These are phyloP conservation scores for Lignosus rhinocerotis DNA, from an alignment of 1,284 basidiomycete genomes.

Conservation along the genomic window DNA sequence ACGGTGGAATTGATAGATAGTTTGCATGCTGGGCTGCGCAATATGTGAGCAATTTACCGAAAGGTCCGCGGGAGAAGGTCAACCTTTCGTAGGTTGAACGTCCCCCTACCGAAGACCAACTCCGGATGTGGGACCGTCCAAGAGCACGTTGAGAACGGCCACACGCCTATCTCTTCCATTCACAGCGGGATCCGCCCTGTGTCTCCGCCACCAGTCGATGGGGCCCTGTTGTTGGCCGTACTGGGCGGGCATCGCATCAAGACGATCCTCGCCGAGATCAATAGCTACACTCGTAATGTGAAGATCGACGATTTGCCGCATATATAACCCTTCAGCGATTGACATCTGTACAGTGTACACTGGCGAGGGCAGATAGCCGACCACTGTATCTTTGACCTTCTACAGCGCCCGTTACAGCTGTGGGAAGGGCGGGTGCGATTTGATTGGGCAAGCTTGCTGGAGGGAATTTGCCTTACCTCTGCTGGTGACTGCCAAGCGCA, in stretches of 20 bases:
- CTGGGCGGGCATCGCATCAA: not conserved
- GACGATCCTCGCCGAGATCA: not conserved
- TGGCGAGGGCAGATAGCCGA: slow-evolving; percentile 11
- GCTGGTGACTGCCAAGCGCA: slow-evolving; percentile 10
- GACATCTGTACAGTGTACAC: slow-evolving; percentile 2
- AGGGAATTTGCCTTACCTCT: not conserved
- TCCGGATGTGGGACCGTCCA: not conserved
- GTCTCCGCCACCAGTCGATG: not conserved
- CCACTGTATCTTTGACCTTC: not conserved
- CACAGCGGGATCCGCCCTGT: not conserved
- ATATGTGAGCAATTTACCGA: not conserved
- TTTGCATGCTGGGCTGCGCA: slow-evolving; percentile 6
- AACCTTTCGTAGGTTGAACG: not conserved
- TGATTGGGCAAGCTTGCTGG: slow-evolving; percentile 3
- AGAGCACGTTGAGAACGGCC: not conserved
- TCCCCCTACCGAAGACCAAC: not conserved
- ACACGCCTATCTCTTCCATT: not conserved
- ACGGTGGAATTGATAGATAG: not conserved
- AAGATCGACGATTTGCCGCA: not conserved
- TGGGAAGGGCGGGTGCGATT: not conserved
- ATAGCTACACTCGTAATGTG: not conserved
- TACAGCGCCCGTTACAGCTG: not conserved
- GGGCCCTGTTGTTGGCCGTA: not conserved
- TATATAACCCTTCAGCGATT: not conserved
- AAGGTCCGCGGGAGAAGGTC: not conserved